Evolutionary conservation across 345 rosid genomes (phyloP).

Genomic region (Euphorbia tirucalli): DNA sequence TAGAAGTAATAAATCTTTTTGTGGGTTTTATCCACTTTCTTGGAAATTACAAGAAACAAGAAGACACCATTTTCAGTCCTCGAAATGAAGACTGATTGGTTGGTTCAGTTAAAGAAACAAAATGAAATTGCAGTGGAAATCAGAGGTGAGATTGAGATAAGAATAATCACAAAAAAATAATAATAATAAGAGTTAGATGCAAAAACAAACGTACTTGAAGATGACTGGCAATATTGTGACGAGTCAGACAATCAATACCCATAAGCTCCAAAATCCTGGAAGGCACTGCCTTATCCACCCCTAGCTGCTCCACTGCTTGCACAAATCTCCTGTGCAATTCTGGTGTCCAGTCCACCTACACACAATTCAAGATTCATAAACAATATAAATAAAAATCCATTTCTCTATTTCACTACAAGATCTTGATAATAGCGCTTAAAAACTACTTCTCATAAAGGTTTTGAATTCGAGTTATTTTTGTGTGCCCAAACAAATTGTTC

Average conservation of each 20-base stretch:
- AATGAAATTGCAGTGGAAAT: too few species aligned
- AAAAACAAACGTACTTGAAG: conserved; percentile 59
- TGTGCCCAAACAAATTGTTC: too few species aligned
- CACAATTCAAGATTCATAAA: conserved; percentile 18
- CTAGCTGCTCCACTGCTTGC: conserved; percentile 94
- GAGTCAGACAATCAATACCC: conserved; percentile 88
- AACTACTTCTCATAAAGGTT: too few species aligned
- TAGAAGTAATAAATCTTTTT: too few species aligned
- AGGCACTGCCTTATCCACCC: conserved; percentile 96
- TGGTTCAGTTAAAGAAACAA: too few species aligned
- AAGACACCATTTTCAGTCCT: neutral
- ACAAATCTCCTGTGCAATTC: conserved; percentile 89
- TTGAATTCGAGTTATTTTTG: too few species aligned
- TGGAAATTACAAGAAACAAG: neutral
- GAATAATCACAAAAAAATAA: too few species aligned
- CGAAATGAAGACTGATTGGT: too few species aligned
- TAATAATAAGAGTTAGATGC: too few species aligned
- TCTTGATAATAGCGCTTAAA: too few species aligned
- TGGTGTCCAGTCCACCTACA: conserved; percentile 97
- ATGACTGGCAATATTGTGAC: conserved; percentile 95
- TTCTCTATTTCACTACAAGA: neutral
- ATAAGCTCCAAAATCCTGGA: conserved; percentile 87
- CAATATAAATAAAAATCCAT: neutral
- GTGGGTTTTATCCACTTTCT: too few species aligned
- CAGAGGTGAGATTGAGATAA: too few species aligned